Base-by-base conservation (phyloP, 306 rosid genomes). In the Sindora glabra region DNA sequence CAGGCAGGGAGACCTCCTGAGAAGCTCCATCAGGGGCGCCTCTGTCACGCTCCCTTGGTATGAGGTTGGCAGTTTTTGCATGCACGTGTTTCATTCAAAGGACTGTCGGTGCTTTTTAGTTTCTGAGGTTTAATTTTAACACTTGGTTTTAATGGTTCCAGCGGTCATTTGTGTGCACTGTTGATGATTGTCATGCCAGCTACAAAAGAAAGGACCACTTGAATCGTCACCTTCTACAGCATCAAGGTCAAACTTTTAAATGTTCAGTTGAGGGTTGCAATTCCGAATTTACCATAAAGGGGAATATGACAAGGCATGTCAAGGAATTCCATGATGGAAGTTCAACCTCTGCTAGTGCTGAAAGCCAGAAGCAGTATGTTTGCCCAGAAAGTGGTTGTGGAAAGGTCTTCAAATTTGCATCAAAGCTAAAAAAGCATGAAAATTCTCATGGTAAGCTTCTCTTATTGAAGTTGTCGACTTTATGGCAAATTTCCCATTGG, bases 1-100 rank as follows among this genome's bases (percentile, higher is more conserved):
- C 96, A 83, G 96, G 96, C 64, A 49, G 95, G 98, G 98, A 33
- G 96, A 88, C 96, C 95, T 69, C 96, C 96, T 92, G 98, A 56
- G 98, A 88, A 92, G 96, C 94, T 81, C 92, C 95, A 46, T 86
- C 95, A 88, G 71, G 95, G 23, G 39, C 71, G 84, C 92, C 98
- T 83, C 90, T 23, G 44, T 83, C 95, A 88, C 96, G 83, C 82
- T 47, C 54, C 45, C 59, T 55, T 33, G 27, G 33, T 62, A 69
- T 38, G 71, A 83, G 95, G 96, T 80, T 86, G 64, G 95, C 74
- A 47, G 54, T 51, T 23, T 77, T 57, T 48, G 74, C 41, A 64
- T 34, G 18, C 10, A 30, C 64, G 74, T 55, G 14, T 64, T 51
- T 24, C 49, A 13, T 22, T 50, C 4, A 19, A 25, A 25, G 33